Conservation (phyloP, 106 monocot species). For the Dioscorea zingiberensis region DNA sequence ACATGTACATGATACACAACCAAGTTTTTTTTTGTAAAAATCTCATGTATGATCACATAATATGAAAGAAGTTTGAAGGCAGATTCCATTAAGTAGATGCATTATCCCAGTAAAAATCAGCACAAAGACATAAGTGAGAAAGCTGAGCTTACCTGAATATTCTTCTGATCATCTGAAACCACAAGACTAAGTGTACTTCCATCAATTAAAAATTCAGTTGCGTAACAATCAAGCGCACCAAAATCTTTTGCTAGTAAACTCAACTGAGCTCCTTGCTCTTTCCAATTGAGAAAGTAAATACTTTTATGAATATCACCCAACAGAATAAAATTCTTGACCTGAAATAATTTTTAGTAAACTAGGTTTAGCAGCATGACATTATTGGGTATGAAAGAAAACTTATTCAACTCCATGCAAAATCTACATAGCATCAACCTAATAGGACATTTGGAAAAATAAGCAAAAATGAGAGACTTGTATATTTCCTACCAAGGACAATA, state of each 20-base stretch:
- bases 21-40: too few species aligned
- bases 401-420: too few species aligned
- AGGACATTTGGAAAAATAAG: too few species aligned
- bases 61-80: too few species aligned
- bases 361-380: too few species aligned
- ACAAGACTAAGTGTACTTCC: conserved; percentile 94
- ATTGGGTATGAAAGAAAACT: too few species aligned
- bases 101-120: neutral
- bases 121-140: neutral
- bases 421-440: too few species aligned
- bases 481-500: too few species aligned
- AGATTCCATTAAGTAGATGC: too few species aligned
- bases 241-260: conserved; percentile 97
- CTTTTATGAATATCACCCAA: conserved; percentile 98
- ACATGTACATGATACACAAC: too few species aligned
- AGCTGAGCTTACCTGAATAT: conserved; percentile 82
- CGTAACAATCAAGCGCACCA: conserved; percentile 94
- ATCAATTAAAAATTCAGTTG: conserved; percentile 98
- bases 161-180: conserved; percentile 92
- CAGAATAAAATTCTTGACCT: conserved; percentile 96
- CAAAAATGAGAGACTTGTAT: too few species aligned
- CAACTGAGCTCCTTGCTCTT: conserved; percentile 94
- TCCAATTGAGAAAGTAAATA: conserved; percentile 96
- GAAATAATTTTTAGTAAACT: conserved; percentile 6
- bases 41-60: too few species aligned